Evolutionary conservation across 305 asterid genomes (phyloP), one percentile per base, ranked within the genome.

Genomic region (Fraxinus xanthoxyloides): DNA sequence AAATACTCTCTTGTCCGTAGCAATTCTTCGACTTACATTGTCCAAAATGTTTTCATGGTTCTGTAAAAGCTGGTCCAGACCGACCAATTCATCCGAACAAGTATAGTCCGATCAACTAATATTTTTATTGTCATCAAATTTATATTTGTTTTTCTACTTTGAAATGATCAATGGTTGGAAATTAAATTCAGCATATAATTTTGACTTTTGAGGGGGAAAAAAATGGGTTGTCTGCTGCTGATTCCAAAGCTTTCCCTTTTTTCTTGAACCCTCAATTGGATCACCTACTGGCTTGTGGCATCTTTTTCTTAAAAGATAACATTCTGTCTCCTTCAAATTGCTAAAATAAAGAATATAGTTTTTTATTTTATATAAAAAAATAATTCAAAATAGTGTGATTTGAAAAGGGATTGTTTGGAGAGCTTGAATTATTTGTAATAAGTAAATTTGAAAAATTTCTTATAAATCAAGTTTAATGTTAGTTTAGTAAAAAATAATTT

Each of bases 241-340:
- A 78, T 51, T 82, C 85, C 84, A 85, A 85, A 56, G 79, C 84
- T 21, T 76, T 80, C 63, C 0, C 4, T 75, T 63, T 78, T 80
- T 77, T 77, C 69, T 82, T 72, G 80, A 77, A 80, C 56, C 74
- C 9, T 63, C 72, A 54, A 30, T 9, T 56, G 77, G 80, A 26
- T 87, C 84, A 82, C 30, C 51, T 69, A 51, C 72, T 75, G 83
- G 79, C 77, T 51, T 81, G 4, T 34, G 30, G n/a, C 65, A 38
- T 23, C 38, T 79, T 82, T 77, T 70, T 36, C 82, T 83, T 48
- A 84, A 85, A 87, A 87, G 85, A 75, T 82, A 76, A 83, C 82
- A 70, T 48, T 12, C 77, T 85, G 87, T 85, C 87, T 48, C 85
- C 82, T 83, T 87, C 87, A 78, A 85, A 85, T 80, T 9, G 63